These are phyloP conservation scores for Artemisia princeps DNA, from an alignment of 140 eudicot genomes.

Conservation along the genomic window DNA sequence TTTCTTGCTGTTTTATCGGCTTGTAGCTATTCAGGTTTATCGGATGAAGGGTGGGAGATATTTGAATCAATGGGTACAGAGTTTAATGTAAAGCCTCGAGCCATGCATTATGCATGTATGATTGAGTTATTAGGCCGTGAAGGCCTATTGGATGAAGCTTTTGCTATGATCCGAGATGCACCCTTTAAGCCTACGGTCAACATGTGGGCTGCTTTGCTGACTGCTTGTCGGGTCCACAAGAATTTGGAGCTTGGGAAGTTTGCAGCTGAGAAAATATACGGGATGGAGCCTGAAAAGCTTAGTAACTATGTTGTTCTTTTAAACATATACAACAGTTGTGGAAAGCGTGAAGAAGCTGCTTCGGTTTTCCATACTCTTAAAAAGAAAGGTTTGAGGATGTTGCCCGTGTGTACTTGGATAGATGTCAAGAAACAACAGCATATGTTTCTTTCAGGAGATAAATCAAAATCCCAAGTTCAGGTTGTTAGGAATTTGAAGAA, in stretches of 20 bases:
- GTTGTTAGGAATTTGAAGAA: conserved; percentile 20
- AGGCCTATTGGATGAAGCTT: conserved; percentile 79
- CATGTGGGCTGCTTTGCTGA: conserved; percentile 93
- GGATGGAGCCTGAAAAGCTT: conserved; percentile 77
- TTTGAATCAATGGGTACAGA: conserved; percentile 62
- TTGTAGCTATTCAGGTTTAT: conserved; percentile 76
- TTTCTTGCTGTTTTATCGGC: conserved; percentile 78
- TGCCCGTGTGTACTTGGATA: conserved; percentile 73
- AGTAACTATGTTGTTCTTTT: conserved; percentile 63
- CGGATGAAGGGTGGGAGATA: conserved; percentile 61
- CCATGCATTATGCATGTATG: conserved; percentile 90
- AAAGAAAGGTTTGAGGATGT: conserved; percentile 60
- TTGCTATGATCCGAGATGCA: conserved; percentile 62
- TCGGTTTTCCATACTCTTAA: conserved; percentile 44
- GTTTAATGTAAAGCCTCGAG: conserved; percentile 63
- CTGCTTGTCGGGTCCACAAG: conserved; percentile 78
- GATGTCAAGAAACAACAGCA: conserved; percentile 65
- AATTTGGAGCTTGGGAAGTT: conserved; percentile 65
- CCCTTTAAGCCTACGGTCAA: conserved; percentile 66
- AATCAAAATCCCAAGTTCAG: conserved; percentile 36
- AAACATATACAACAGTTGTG: conserved; percentile 54
- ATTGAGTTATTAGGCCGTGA: conserved; percentile 77
- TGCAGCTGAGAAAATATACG: conserved; percentile 74
- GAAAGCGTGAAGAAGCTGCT: conserved; percentile 67
- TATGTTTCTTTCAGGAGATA: conserved; percentile 54